Evolutionary conservation across 495 filamentous ascomycete species (phyloP).

Genomic region (Aspergillus leporis): DNA sequence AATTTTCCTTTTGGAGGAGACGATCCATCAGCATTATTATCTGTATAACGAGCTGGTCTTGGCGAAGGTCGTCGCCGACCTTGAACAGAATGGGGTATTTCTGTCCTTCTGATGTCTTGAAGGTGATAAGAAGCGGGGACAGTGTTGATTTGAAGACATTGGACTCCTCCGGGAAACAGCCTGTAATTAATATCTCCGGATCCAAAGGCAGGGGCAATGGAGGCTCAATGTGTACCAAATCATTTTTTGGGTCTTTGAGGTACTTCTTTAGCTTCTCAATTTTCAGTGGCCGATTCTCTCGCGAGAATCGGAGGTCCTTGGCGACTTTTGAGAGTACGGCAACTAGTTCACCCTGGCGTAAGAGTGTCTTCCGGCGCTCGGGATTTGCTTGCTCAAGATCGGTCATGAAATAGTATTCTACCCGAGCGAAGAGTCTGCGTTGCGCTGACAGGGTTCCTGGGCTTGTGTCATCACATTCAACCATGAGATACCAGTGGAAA

Average conservation of each 20-base stretch:
- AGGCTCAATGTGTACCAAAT: constrained; percentile 77
- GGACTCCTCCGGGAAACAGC: constrained; percentile 80
- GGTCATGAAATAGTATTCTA: constrained; percentile 93
- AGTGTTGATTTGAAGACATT: constrained; percentile 95
- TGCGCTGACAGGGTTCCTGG: constrained; percentile 68
- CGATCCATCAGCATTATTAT: constrained; percentile 99
- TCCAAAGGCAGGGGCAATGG: constrained; percentile 88
- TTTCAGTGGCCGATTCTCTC: constrained; percentile 74
- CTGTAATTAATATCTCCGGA: constrained; percentile 73
- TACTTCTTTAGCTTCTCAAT: constrained; percentile 79
- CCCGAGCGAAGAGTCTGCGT: constrained; percentile 81
- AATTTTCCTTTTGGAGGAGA: constrained; percentile 91
- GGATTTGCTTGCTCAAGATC: constrained; percentile 63
- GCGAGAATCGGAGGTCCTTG: constrained; percentile 80
- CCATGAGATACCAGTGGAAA: constrained; percentile 98
- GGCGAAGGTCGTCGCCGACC: constrained; percentile 92
- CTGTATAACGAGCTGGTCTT: constrained; percentile 97
- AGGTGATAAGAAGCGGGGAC: constrained; percentile 85
- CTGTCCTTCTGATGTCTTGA: constrained; percentile 73
- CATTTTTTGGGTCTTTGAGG: constrained; percentile 86
- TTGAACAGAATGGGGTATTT: constrained; percentile 96
- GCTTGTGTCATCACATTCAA: constrained; percentile 86
- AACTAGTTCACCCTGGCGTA: constrained; percentile 87
- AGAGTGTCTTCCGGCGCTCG: constrained; percentile 71
- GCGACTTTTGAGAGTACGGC: constrained; percentile 85